Percentiles rank a stretch among this genome's conserved stretches.
phyloP scores from a whole-genome alignment of 106 monocot genomes.

The Agapanthus africanus region DNA sequence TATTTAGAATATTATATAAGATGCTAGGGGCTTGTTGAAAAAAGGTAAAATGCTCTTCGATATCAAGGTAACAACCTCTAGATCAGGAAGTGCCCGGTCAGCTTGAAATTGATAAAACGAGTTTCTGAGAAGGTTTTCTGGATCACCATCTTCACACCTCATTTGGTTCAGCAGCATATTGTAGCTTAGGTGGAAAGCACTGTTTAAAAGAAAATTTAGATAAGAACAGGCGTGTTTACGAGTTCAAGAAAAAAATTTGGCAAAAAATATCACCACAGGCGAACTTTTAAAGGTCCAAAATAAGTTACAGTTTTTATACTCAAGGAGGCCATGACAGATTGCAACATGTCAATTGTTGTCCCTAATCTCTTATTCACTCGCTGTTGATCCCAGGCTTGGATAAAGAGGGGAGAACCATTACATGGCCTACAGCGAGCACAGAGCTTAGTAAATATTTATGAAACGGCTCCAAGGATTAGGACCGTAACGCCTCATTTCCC shows the following conservation, averaged over 20 bases:
- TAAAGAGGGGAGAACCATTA: no score
- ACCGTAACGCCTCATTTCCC: neutral
- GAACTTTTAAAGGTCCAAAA: neutral
- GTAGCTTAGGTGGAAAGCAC: constrained; percentile 95
- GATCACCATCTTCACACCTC: constrained; percentile 95
- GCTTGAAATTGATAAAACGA: constrained; percentile 99
- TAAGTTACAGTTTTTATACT: neutral
- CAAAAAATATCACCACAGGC: neutral
- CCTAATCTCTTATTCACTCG: neutral
- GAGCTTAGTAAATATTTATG: no score
- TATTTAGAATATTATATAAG: constrained; percentile 7
- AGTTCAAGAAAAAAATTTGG: neutral
- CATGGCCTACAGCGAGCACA: no score
- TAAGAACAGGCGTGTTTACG: neutral
- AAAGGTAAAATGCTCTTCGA: neutral
- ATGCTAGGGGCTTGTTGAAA: neutral
- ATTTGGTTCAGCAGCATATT: constrained; percentile 99
- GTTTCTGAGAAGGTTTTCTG: constrained; percentile 86
- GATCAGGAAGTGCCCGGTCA: constrained; percentile 92
- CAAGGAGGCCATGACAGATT: neutral
- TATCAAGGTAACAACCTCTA: constrained; percentile 54
- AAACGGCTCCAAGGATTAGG: neutral
- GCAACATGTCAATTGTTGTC: neutral
- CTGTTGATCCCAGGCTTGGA: no score
- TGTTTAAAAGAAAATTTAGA: constrained; percentile 12